A percentile compares a stretch with the other conserved stretches of the same genome.
Evolutionary conservation across 371 early-diverging fungal genomes (phyloP).

Genomic region (Apophysomyces elegans): DNA sequence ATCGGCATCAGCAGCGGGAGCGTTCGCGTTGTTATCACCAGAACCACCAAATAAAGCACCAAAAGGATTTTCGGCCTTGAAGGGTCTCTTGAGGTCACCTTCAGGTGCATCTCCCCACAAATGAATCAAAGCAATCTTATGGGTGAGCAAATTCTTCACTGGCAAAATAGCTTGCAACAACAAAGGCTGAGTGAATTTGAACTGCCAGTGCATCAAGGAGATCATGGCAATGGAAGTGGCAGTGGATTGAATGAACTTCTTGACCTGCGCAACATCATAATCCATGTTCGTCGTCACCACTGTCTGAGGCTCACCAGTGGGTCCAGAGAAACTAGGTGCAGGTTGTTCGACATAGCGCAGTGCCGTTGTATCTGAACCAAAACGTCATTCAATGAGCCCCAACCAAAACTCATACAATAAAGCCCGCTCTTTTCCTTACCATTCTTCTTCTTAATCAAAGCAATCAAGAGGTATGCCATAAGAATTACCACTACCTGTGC

Average conservation of each 20-base stretch:
- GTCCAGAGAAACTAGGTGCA: conserved; percentile 47
- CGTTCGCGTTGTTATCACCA: conserved; percentile 36
- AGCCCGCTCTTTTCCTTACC: conserved; percentile 34
- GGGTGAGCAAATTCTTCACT: conserved; percentile 71
- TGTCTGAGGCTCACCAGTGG: conserved; percentile 23
- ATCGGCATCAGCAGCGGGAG: conserved; percentile 38
- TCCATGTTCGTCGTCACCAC: conserved; percentile 79
- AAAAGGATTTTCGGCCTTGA: conserved; percentile 77
- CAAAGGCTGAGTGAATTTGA: conserved; percentile 88
- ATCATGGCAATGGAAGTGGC: conserved; percentile 74
- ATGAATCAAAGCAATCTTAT: conserved; percentile 81
- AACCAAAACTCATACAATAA: not conserved
- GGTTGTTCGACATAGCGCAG: conserved; percentile 66
- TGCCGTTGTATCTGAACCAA: conserved; percentile 59
- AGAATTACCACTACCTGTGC: conserved; percentile 66
- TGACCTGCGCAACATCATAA: conserved; percentile 83
- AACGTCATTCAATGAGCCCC: not conserved
- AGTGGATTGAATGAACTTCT: conserved; percentile 72
- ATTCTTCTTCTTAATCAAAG: conserved; percentile 67
- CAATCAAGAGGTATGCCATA: conserved; percentile 60
- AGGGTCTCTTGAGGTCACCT: conserved; percentile 85
- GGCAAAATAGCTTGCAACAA: conserved; percentile 88
- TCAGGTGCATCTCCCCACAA: conserved; percentile 81
- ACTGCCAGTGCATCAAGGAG: conserved; percentile 85
- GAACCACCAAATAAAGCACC: conserved; percentile 58